Conservation (phyloP, 352 stramenopile genomes). For the Aphanomyces astaci region DNA sequence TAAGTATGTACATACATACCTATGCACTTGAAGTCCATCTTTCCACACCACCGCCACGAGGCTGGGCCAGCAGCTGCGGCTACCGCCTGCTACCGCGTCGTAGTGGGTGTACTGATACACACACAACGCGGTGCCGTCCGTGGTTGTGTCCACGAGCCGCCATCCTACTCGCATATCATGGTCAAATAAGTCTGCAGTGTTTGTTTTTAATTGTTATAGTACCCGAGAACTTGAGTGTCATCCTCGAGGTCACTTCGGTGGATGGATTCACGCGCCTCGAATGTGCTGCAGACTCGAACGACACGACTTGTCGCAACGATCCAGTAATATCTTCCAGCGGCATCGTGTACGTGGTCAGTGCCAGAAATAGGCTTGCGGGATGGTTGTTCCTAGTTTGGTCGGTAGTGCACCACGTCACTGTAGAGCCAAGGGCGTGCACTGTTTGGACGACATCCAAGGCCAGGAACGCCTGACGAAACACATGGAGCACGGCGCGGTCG, state of each 20-base stretch:
- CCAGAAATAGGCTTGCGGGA: neutral
- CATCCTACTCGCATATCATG: neutral
- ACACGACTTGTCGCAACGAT: neutral
- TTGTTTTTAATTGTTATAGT: too few relatives aligned
- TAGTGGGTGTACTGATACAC: conserved; percentile 4
- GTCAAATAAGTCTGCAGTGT: too few relatives aligned
- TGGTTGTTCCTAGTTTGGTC: conserved; percentile 6
- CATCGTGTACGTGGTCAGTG: conserved; percentile 1
- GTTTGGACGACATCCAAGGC: conserved; percentile 6
- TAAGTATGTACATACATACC: neutral
- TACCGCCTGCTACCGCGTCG: neutral
- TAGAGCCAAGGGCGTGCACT: neutral
- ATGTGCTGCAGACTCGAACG: neutral
- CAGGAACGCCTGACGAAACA: conserved; percentile 11
- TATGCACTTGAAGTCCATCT: conserved; percentile 6
- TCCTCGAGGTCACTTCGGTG: neutral
- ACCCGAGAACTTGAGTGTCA: neutral
- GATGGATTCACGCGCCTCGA: neutral
- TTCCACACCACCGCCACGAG: conserved; percentile 18
- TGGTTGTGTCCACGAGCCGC: conserved; percentile 8
- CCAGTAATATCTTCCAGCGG: neutral
- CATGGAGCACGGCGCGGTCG: conserved; percentile 16
- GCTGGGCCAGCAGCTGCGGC: neutral
- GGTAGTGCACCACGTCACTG: neutral
- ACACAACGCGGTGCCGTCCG: conserved; percentile 10